Conservation (phyloP, 371 early-diverging fungal species). For the Lichtheimia ornata region DNA sequence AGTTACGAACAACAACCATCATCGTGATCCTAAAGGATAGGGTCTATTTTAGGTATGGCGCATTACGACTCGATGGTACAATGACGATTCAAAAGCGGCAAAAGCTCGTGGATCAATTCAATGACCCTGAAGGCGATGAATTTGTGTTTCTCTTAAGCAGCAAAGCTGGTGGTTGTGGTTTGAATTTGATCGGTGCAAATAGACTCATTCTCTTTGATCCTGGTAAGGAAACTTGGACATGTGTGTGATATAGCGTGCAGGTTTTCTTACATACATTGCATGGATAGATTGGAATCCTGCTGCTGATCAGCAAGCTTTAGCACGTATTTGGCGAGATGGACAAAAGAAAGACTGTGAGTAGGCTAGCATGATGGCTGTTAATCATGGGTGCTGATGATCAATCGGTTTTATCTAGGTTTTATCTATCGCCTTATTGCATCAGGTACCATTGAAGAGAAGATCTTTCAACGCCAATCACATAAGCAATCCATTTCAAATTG, state of each 20-base stretch:
- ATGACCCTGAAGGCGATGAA: conserved; percentile 81
- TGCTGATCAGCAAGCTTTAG: conserved; percentile 83
- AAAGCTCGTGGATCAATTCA: conserved; percentile 93
- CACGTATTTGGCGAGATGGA: conserved; percentile 97
- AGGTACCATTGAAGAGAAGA: conserved; percentile 97
- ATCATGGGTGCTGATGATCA: no score
- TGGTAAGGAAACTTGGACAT: conserved; percentile 31
- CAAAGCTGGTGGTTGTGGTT: conserved; percentile 98
- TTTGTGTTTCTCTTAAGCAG: conserved; percentile 95
- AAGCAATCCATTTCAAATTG: conserved; percentile 89
- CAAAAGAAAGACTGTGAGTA: conserved; percentile 84
- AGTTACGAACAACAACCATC: no score
- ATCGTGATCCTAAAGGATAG: neutral
- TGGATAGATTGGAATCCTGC: conserved; percentile 81
- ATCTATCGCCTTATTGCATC: conserved; percentile 96
- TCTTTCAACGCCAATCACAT: conserved; percentile 93
- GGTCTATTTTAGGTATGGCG: conserved; percentile 57
- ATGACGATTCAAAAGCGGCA: conserved; percentile 90
- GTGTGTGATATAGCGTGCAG: neutral
- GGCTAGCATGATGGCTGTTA: neutral
- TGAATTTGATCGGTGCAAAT: conserved; percentile 97
- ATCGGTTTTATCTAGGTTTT: conserved; percentile 61
- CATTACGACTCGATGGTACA: conserved; percentile 89
- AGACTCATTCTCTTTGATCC: conserved; percentile 93
- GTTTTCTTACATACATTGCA: neutral